A percentile compares a stretch with the other conserved stretches of the same genome.
These are phyloP conservation scores for Flagelloscypha sp. DNA, from an alignment of 768 basidiomycete genomes.

Conservation along the genomic window DNA sequence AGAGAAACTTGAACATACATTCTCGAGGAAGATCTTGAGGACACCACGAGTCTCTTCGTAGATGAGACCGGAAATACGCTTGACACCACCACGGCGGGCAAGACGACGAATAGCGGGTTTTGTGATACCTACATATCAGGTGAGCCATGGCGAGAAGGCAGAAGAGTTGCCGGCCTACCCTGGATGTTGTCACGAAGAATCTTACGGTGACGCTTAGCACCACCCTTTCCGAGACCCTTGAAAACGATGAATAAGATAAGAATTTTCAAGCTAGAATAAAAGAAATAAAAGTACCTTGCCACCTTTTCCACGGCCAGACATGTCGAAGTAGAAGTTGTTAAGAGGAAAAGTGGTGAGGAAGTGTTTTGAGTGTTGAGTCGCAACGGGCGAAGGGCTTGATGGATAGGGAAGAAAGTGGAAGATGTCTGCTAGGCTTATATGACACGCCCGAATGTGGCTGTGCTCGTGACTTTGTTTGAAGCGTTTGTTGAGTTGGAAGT, in stretches of 20 bases:
- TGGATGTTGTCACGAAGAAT: conserved; percentile 72
- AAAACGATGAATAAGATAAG: conserved; percentile 1
- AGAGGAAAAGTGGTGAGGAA: conserved; percentile 2
- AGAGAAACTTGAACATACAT: conserved; percentile 28
- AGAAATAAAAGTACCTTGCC: conserved; percentile 42
- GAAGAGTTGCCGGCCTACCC: conserved; percentile 26
- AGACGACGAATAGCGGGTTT: conserved; percentile 83
- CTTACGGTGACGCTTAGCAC: conserved; percentile 78
- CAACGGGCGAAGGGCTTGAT: conserved; percentile 10
- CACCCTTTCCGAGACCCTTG: conserved; percentile 77
- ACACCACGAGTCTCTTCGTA: conserved; percentile 92
- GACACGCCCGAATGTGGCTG: conserved; percentile 16
- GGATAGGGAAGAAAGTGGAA: too few relatives aligned
- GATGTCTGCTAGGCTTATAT: conserved; percentile 8
- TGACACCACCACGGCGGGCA: conserved; percentile 87
- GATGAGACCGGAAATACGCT: conserved; percentile 81
- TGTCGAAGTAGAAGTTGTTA: conserved; percentile 18
- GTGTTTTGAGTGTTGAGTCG: neutral
- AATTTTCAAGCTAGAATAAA: neutral
- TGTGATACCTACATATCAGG: conserved; percentile 75
- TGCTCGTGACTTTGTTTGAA: conserved; percentile 15
- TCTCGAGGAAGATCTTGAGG: conserved; percentile 82
- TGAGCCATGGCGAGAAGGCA: neutral
- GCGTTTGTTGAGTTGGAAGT: conserved; percentile 9
- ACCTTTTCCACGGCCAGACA: conserved; percentile 86